Base-by-base conservation (phyloP, 2,329 filamentous ascomycete species). In the Leptodontidium sp. region DNA sequence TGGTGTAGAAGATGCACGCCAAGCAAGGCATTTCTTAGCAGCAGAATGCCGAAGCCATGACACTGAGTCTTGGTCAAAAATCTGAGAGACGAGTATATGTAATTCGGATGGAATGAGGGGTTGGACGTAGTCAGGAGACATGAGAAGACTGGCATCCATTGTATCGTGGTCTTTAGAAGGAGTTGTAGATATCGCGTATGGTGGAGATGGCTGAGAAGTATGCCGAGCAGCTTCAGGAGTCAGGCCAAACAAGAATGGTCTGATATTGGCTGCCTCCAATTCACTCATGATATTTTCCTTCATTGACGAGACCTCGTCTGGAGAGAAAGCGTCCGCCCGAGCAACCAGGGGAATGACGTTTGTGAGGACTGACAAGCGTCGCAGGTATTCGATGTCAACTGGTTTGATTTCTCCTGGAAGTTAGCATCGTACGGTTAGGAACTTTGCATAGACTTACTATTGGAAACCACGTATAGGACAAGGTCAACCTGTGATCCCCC, bases 141-240 rank as follows among this genome's bases (percentile, higher is more conserved):
- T 98, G 21, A 98, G 85, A 0, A 97, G 84, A 75, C 93, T 97
- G 21, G 94, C 95, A 78, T 98, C 95, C 90, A 98, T 97, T 53
- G 86, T 89, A 49, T 97, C 93, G 69, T 89, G 82, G 75, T 98
- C 93, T 26, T 87, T 87, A 1, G 86, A 88, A 29, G 87, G 84
- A 14, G 87, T 87, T 24, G 92, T 96, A 1, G 95, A 98, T 24
- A 97, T 86, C 0, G 93, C 89, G 77, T 93, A 97, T 2, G 90
- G 88, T 68, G 82, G 82, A 14, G 79, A 78, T 1, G 79, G 75
- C n/a, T 70, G 71, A 52, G 69, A 71, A 11, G 70, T 68, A 43
- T 67, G 26, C 11, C 69, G 64, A 57, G 67, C 49, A 17, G 70
- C 68, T 26, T 76, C 67, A 6, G 68, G 65, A 55, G 61, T 78